Percentiles rank a stretch among this genome's conserved stretches.
Evolutionary conservation across 1,284 basidiomycete genomes (phyloP).

Genomic region (Stygiomarasmius scandens): DNA sequence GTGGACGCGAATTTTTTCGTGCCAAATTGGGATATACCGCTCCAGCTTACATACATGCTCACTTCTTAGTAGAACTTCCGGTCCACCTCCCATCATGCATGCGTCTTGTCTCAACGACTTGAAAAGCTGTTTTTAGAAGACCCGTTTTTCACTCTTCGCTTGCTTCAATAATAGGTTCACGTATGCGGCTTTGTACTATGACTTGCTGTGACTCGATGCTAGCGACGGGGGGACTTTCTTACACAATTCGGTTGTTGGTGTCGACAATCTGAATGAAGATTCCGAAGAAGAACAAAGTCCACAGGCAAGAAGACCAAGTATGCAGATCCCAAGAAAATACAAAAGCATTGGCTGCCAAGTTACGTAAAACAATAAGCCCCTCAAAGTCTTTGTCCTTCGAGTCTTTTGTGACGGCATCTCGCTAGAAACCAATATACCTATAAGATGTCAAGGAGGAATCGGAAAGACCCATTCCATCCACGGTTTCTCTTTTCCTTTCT

Average conservation of each 20-base stretch:
- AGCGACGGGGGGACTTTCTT: not conserved
- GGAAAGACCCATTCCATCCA: not conserved
- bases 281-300: not conserved
- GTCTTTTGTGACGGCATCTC: conserved; percentile 6
- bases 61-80: no score
- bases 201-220: not conserved
- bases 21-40: not conserved
- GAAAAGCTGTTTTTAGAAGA: no score
- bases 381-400: conserved; percentile 2
- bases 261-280: no score
- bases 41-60: no score
- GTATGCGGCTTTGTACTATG: not conserved
- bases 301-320: not conserved
- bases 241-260: no score
- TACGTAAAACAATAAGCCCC: conserved; percentile 12
- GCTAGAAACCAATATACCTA: not conserved
- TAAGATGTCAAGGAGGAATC: not conserved
- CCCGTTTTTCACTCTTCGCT: no score
- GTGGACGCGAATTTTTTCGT: not conserved
- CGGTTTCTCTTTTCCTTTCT: conserved; percentile 11
- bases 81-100: no score
- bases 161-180: no score
- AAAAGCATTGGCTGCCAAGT: not conserved
- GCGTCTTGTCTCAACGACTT: no score
- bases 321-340: conserved; percentile 1